Base-by-base conservation (phyloP, 2,329 filamentous ascomycete genomes). In the Sphaerulina vaccinii region DNA sequence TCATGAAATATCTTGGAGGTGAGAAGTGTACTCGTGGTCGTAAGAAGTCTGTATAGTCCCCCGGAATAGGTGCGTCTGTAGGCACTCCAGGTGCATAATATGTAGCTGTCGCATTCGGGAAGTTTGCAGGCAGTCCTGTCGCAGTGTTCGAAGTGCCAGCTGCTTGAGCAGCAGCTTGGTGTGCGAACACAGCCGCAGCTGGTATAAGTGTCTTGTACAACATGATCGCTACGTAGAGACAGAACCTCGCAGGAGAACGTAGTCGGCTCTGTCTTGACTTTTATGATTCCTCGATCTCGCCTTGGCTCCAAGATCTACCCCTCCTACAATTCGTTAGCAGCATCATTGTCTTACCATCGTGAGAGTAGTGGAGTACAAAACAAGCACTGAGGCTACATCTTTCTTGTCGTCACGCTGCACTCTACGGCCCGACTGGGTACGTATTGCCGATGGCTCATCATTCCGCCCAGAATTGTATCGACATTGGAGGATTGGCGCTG, bases 21-120 rank as follows among this genome's bases (percentile, higher is more conserved):
- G 77, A 77, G 63, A 75, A 83, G 65, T 83, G 81, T 16, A 81
- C 67, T 60, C 82, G 79, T 2, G 80, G 80, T 10, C 79, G 70
- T 24, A 69, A 59, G 3, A 61, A 56, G 7, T 65, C 68, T n/a
- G 62, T 64, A 56, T 74, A 74, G 61, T 73, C 70, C 52, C 74
- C 71, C 4, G 68, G 48, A 4, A 73, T 50, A 0, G 71, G 68
- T 8, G 60, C 64, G 27, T 70, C 69, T n/a, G 66, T 62, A 4
- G 65, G 65, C 16, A 68, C 59, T 9, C 59, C 57, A 24, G 60
- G 58, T 13, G 57, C 58, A 40, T 59, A 58, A 54, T 64, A 66
- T n/a, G 55, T 62, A 3, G 57, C 50, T 5, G 55, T 56, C 16
- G 51, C 45, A 50, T 53, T 51, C 19, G 51, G 44, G n/a, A 47